Conservation (phyloP, 1,139 yeast species). For the Taiozyma sp. region DNA sequence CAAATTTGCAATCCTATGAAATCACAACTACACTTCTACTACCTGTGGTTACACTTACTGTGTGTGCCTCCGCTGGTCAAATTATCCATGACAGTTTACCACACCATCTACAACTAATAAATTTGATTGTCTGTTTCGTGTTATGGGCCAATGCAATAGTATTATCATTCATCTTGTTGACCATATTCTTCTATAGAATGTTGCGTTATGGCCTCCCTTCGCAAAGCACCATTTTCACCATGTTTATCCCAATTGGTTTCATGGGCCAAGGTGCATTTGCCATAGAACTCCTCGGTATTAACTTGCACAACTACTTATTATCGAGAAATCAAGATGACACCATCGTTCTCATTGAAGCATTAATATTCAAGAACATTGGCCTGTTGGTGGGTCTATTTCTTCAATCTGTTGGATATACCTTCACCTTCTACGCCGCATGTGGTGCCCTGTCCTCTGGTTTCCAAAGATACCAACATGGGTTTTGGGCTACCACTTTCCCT, state of each 20-base stretch:
- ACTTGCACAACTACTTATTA: constrained; percentile 21
- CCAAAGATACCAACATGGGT: constrained; percentile 50
- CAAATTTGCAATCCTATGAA: constrained; percentile 24
- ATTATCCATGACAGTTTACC: constrained; percentile 44
- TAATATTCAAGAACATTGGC: constrained; percentile 10
- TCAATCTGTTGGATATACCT: constrained; percentile 58
- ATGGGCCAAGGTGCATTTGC: constrained; percentile 82
- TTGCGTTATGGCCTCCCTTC: constrained; percentile 58
- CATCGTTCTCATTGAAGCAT: constrained; percentile 22
- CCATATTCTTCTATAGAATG: constrained; percentile 56
- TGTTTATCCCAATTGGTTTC: constrained; percentile 62
- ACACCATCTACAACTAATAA: constrained; percentile 39
- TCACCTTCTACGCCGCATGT: constrained; percentile 51
- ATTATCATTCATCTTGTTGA: constrained; percentile 52
- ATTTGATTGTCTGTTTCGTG: constrained; percentile 50
- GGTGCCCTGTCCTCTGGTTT: constrained; percentile 37
- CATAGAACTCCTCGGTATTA: constrained; percentile 53
- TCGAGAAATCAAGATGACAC: neutral
- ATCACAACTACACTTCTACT: constrained; percentile 35
- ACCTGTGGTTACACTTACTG: constrained; percentile 76
- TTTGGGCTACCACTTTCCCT: constrained; percentile 92
- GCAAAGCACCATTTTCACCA: constrained; percentile 39
- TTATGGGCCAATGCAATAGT: constrained; percentile 68
- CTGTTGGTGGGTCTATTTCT: constrained; percentile 42
- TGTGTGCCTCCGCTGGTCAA: constrained; percentile 65